Evolutionary conservation across 495 filamentous ascomycete species (phyloP).

Genomic region (Bryoglossum gracile): DNA sequence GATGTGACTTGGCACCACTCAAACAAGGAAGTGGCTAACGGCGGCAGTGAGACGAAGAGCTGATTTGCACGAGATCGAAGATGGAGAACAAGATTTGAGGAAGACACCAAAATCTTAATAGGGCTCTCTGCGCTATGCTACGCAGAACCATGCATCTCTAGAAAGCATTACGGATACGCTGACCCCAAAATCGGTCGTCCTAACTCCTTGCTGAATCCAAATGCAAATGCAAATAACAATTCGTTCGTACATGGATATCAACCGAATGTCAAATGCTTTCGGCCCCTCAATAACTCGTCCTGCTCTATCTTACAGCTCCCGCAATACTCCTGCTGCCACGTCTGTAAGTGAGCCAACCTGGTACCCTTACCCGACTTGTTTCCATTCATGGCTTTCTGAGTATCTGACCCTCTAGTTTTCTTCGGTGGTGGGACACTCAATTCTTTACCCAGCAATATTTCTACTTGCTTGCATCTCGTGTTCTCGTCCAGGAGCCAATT

Average conservation of each 20-base stretch:
- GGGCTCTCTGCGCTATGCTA: too few species aligned
- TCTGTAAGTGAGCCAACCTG: slow-evolving; percentile 43
- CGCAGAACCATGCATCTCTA: too few species aligned
- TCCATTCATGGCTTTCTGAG: slow-evolving; percentile 17
- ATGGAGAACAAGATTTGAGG: too few species aligned
- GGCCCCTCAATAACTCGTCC: slow-evolving; percentile 15
- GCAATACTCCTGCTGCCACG: slow-evolving; percentile 68
- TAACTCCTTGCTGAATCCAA: slow-evolving; percentile 19
- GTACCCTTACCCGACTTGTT: slow-evolving; percentile 16
- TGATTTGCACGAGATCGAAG: too few species aligned
- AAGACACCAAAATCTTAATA: too few species aligned
- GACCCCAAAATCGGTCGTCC: too few species aligned
- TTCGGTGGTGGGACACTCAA: slow-evolving; percentile 9
- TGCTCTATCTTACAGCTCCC: slow-evolving; percentile 61
- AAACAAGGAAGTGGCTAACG: too few species aligned
- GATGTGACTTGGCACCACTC: too few species aligned
- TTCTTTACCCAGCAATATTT: slow-evolving; percentile 24
- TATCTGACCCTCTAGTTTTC: slow-evolving; percentile 7
- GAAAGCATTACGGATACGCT: too few species aligned
- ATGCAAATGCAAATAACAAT: not conserved
- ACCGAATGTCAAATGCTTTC: slow-evolving; percentile 20
- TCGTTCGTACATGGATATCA: slow-evolving; percentile 10
- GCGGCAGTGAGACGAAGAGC: too few species aligned
- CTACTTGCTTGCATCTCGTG: slow-evolving; percentile 16
- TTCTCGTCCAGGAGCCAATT: slow-evolving; percentile 57